Evolutionary conservation across 352 stramenopile species (phyloP).

Genomic region (Globisporangium lucens): DNA sequence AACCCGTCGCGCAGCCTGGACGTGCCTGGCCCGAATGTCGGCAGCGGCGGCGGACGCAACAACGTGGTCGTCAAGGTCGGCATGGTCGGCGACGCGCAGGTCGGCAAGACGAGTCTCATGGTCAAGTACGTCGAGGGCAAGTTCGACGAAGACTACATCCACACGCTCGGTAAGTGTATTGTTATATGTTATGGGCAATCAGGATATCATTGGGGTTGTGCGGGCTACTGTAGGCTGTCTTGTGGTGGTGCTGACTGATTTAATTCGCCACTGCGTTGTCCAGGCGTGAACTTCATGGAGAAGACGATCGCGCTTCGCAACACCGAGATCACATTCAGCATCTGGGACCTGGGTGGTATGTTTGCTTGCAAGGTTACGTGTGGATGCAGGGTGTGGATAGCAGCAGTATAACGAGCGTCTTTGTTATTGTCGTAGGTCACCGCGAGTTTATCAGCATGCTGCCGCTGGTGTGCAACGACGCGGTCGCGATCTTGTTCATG

Average conservation of each 20-base stretch:
- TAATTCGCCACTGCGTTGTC: neutral
- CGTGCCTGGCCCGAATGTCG: conserved; percentile 21
- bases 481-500: conserved; percentile 95
- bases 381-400: too few species aligned
- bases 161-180: conserved; percentile 83
- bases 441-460: conserved; percentile 95
- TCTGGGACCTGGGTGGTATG: conserved; percentile 91
- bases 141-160: conserved; percentile 96
- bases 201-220: neutral
- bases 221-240: neutral
- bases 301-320: conserved; percentile 93
- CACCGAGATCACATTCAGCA: conserved; percentile 95
- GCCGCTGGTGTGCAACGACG: conserved; percentile 93
- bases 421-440: conserved; percentile 42
- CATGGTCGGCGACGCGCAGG: conserved; percentile 93
- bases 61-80: conserved; percentile 91
- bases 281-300: conserved; percentile 96
- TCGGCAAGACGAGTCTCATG: conserved; percentile 96
- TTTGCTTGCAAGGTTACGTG: too few species aligned
- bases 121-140: conserved; percentile 96
- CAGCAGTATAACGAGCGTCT: neutral
- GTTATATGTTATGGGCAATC: neutral
- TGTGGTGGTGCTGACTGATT: neutral
- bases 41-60: conserved; percentile 54
- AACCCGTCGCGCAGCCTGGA: conserved; percentile 31